phyloP scores from a whole-genome alignment of 345 rosid species.

The Citrus cavaleriei region DNA sequence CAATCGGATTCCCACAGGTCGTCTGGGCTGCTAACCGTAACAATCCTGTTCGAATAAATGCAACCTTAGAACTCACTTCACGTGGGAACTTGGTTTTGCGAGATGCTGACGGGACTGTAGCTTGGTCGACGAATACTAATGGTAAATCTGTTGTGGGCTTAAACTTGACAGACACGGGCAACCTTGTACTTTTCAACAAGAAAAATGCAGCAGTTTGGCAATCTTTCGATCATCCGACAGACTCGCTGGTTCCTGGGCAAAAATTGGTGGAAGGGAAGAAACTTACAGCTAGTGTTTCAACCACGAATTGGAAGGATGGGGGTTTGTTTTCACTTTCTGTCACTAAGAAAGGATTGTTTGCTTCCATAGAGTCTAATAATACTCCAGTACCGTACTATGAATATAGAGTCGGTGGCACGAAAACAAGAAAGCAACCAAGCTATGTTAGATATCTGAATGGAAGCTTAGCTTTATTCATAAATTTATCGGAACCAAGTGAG shows the following conservation, averaged over 20 bases:
- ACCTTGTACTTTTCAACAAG: constrained; percentile 21
- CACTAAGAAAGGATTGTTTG: constrained; percentile 10
- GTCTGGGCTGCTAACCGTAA: constrained; percentile 19
- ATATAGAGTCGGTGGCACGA: background rate
- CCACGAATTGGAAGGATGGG: background rate
- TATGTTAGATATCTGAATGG: constrained; percentile 12
- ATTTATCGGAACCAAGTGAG: background rate
- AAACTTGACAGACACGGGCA: constrained; percentile 15
- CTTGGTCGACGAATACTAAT: constrained; percentile 15
- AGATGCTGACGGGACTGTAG: constrained; percentile 14
- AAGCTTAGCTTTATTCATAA: background rate
- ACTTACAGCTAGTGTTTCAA: background rate
- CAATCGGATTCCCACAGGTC: constrained; percentile 12
- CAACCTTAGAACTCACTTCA: constrained; percentile 15
- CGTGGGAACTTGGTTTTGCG: constrained; percentile 17
- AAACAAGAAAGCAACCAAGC: constrained; percentile 1
- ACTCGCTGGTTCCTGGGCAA: constrained; percentile 16
- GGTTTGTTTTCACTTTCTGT: constrained; percentile 23
- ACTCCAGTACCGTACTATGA: constrained; percentile 7
- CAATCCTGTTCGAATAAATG: constrained; percentile 14
- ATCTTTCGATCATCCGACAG: constrained; percentile 20
- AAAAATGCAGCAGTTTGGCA: constrained; percentile 16
- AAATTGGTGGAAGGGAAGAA: constrained; percentile 1
- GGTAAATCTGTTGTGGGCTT: constrained; percentile 17
- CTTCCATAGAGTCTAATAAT: constrained; percentile 13